phyloP scores from a whole-genome alignment of 2,329 filamentous ascomycete species.

The Hymenoscyphus linearis region DNA sequence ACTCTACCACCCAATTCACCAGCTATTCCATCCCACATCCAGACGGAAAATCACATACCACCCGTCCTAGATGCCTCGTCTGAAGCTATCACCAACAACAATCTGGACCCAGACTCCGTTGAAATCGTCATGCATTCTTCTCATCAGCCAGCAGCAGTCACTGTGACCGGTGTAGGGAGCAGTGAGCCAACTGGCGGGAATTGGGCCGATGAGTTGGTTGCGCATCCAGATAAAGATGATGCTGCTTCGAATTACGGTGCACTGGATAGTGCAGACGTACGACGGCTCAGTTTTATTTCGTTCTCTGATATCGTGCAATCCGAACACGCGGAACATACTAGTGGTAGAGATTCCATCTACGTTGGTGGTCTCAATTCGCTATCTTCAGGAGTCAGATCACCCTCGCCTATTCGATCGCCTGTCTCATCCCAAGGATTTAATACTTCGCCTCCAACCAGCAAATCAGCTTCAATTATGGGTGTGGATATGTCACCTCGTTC shows the following conservation, averaged over 20 bases:
- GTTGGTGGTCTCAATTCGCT: slow-evolving; percentile 61
- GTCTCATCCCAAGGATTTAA: slow-evolving; percentile 65
- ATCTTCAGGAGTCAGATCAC: slow-evolving; percentile 54
- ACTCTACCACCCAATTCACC: slow-evolving; percentile 64
- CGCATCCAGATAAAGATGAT: slow-evolving; percentile 51
- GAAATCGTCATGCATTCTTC: slow-evolving; percentile 86
- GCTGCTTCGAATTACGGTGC: slow-evolving; percentile 70
- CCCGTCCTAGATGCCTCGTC: slow-evolving; percentile 87
- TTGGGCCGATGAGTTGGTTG: slow-evolving; percentile 42
- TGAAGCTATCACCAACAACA: slow-evolving; percentile 81
- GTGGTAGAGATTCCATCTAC: slow-evolving; percentile 65
- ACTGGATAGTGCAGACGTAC: slow-evolving; percentile 71
- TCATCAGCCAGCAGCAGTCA: slow-evolving; percentile 72
- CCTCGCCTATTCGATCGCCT: slow-evolving; percentile 75
- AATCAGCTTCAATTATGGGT: slow-evolving; percentile 67
- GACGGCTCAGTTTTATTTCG: slow-evolving; percentile 87
- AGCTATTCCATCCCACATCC: slow-evolving; percentile 88
- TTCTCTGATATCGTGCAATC: slow-evolving; percentile 93
- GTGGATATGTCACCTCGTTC: slow-evolving; percentile 61
- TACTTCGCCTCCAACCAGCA: slow-evolving; percentile 71
- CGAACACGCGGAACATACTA: slow-evolving; percentile 62
- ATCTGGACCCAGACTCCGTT: slow-evolving; percentile 80
- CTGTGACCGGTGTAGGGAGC: slow-evolving; percentile 50
- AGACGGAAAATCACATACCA: slow-evolving; percentile 91
- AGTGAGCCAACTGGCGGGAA: slow-evolving; percentile 32